Conservation (phyloP, 768 basidiomycete species). For the Chlorophyllum brunneum region DNA sequence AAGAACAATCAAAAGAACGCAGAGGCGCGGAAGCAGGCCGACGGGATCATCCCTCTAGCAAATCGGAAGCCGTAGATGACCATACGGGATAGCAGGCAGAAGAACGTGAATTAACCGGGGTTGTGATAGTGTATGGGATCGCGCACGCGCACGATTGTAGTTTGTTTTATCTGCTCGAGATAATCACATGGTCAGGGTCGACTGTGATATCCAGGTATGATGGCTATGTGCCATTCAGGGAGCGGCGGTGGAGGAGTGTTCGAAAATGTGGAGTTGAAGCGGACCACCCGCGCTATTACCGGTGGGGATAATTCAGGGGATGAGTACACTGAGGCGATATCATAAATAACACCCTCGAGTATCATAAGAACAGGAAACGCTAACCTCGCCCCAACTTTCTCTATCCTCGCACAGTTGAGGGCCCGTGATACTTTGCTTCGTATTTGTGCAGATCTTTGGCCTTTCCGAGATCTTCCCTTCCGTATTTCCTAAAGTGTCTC, state of each 20-base stretch:
- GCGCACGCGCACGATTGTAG: too few relatives aligned
- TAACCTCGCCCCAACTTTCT: slow-evolving; percentile 3
- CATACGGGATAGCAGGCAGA: slow-evolving; percentile 13
- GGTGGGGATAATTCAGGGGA: slow-evolving; percentile 13
- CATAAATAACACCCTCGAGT: slow-evolving; percentile 2
- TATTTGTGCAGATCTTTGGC: background rate
- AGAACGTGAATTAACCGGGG: slow-evolving; percentile 14
- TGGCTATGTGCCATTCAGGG: background rate
- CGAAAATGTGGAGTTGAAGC: slow-evolving; percentile 27
- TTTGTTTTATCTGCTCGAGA: slow-evolving; percentile 14
- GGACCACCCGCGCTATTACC: slow-evolving; percentile 30
- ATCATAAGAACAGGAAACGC: background rate
- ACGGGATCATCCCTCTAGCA: slow-evolving; percentile 59
- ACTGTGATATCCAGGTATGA: background rate
- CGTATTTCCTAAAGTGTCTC: slow-evolving; percentile 4
- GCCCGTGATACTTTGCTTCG: slow-evolving; percentile 1
- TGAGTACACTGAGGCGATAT: background rate
- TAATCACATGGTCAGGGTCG: slow-evolving; percentile 20
- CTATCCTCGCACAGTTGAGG: background rate
- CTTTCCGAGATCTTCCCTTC: slow-evolving; percentile 6
- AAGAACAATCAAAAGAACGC: slow-evolving; percentile 89
- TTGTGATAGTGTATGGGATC: too few relatives aligned
- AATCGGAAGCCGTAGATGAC: slow-evolving; percentile 40
- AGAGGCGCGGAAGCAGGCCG: slow-evolving; percentile 51
- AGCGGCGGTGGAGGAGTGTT: slow-evolving; percentile 5